A percentile compares a stretch with the other conserved stretches of the same genome.
phyloP scores from a whole-genome alignment of 176 grass and related monocot genomes.

The Thalia dealbata region DNA sequence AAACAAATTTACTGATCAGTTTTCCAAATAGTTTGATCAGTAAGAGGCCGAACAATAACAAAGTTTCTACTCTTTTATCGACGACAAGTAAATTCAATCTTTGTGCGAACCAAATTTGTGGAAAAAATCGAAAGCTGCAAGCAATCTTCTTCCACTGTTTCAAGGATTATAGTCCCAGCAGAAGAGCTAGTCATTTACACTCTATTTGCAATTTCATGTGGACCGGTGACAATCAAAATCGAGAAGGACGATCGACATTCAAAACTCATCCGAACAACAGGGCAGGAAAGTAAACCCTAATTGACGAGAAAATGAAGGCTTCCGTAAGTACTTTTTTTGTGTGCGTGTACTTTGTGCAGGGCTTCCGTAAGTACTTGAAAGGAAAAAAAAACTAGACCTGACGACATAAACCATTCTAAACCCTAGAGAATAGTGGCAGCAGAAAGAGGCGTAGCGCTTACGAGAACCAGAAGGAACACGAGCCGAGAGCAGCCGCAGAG shows the following conservation, averaged over 20 bases:
- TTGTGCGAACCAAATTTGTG: not conserved
- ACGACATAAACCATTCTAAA: not conserved
- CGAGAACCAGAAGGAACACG: no score
- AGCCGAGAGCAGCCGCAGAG: not conserved
- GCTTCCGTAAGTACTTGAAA: not conserved
- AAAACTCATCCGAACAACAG: not conserved
- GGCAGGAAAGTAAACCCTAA: not conserved
- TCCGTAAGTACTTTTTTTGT: not conserved
- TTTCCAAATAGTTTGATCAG: not conserved
- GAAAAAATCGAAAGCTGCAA: not conserved
- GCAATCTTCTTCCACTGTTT: not conserved
- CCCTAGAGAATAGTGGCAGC: not conserved
- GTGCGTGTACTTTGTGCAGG: no score
- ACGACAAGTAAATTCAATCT: not conserved
- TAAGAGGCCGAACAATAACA: not conserved
- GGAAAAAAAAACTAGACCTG: not conserved
- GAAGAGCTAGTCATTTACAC: not conserved
- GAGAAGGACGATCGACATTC: not conserved
- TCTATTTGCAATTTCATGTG: not conserved
- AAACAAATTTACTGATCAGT: not conserved
- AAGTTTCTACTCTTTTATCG: not conserved
- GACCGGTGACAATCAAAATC: not conserved
- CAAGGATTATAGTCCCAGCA: not conserved
- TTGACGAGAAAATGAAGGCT: not conserved
- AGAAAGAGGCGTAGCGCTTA: not conserved